Evolutionary conservation across 2,329 filamentous ascomycete species (phyloP).

Genomic region (Pyrenochaeta sp.): DNA sequence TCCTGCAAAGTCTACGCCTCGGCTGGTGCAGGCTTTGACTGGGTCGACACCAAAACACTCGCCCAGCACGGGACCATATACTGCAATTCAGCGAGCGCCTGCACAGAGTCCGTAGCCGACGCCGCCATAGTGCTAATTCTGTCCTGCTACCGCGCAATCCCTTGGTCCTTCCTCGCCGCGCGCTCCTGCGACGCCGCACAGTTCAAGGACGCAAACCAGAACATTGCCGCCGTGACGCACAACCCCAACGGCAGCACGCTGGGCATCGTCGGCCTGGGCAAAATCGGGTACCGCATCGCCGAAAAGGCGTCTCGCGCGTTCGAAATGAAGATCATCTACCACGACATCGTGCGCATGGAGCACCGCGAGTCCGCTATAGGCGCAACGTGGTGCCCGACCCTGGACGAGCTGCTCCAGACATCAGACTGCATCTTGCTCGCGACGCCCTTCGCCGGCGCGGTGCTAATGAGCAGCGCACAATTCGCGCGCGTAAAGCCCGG

Average conservation of each 20-base stretch:
- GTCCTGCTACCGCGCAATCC: slow-evolving; percentile 71
- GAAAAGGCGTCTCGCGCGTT: slow-evolving; percentile 65
- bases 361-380: slow-evolving; percentile 58
- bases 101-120: slow-evolving; percentile 76
- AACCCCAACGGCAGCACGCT: slow-evolving; percentile 69
- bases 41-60: slow-evolving; percentile 67
- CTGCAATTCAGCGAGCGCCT: slow-evolving; percentile 75
- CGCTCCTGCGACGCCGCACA: slow-evolving; percentile 50
- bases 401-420: slow-evolving; percentile 61
- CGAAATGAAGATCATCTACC: slow-evolving; percentile 71
- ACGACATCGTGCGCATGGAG: slow-evolving; percentile 63
- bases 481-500: slow-evolving; percentile 63
- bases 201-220: slow-evolving; percentile 67
- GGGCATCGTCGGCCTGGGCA: slow-evolving; percentile 74
- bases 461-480: slow-evolving; percentile 58
- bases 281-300: slow-evolving; percentile 61
- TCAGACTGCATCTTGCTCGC: slow-evolving; percentile 70
- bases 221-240: slow-evolving; percentile 65
- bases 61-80: slow-evolving; percentile 71
- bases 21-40: slow-evolving; percentile 70
- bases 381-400: slow-evolving; percentile 59
- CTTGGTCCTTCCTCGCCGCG: slow-evolving; percentile 69
- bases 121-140: slow-evolving; percentile 74
- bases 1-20: slow-evolving; percentile 65
- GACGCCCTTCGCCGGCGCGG: slow-evolving; percentile 61